Conservation (phyloP, 2,329 filamentous ascomycete species). For the Diaporthe ilicicola region DNA sequence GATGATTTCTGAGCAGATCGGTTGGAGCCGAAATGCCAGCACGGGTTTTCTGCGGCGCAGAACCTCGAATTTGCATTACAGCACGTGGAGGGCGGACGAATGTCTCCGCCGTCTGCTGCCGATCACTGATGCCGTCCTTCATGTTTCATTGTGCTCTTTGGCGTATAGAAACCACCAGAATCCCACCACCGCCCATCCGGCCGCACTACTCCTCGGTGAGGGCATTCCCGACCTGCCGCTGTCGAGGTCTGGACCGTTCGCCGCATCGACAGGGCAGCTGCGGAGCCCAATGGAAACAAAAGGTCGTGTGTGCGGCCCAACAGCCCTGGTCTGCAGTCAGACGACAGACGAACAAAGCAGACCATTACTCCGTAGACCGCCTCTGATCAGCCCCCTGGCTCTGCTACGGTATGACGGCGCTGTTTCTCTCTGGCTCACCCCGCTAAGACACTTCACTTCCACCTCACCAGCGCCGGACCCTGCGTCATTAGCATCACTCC, state of each 20-base stretch:
- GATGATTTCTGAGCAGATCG: background rate
- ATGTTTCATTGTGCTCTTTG: background rate
- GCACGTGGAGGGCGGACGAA: conserved; percentile 3
- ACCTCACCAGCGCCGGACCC: background rate
- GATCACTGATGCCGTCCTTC: background rate
- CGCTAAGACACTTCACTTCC: background rate
- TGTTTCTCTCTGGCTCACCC: background rate
- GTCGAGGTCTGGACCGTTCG: background rate
- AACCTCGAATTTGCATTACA: background rate
- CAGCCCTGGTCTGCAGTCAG: background rate
- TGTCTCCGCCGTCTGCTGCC: background rate
- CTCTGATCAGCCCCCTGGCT: background rate
- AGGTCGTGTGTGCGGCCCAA: background rate
- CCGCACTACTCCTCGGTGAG: background rate
- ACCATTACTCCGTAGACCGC: background rate
- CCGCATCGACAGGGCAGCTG: background rate
- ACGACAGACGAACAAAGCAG: background rate
- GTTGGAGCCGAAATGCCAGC: background rate
- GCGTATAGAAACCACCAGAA: background rate
- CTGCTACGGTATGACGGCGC: conserved; percentile 1
- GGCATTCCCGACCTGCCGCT: background rate
- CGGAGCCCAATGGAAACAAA: background rate
- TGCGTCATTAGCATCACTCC: conserved; percentile 5
- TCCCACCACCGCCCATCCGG: background rate
- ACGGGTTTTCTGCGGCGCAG: background rate